Conservation (phyloP, 2,329 filamentous ascomycete species). For the Rhytidhysteron rufulum region DNA sequence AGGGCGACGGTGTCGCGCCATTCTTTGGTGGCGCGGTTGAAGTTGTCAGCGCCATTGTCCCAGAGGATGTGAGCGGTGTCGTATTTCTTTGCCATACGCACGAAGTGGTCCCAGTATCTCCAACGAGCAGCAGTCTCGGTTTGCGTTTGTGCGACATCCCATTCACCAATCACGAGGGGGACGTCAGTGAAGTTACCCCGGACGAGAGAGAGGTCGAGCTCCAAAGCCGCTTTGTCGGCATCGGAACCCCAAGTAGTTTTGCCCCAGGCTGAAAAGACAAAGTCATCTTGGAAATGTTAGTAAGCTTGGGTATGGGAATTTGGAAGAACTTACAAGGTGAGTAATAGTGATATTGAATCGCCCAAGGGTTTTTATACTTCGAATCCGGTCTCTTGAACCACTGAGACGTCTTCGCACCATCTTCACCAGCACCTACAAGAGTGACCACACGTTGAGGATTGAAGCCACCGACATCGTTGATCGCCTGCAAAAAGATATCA, state of each 20-base stretch:
- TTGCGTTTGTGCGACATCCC: slow-evolving; percentile 47
- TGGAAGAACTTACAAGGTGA: slow-evolving; percentile 48
- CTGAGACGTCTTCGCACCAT: slow-evolving; percentile 50
- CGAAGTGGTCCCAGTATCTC: slow-evolving; percentile 55
- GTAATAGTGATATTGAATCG: slow-evolving; percentile 61
- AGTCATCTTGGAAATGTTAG: slow-evolving; percentile 20
- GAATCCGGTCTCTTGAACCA: slow-evolving; percentile 50
- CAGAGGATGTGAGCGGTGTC: slow-evolving; percentile 52
- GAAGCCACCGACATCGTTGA: slow-evolving; percentile 53
- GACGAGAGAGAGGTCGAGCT: slow-evolving; percentile 49
- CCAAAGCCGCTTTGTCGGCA: slow-evolving; percentile 48
- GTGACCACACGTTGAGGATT: slow-evolving; percentile 55
- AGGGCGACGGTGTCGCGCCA: slow-evolving; percentile 52
- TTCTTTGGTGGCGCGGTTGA: slow-evolving; percentile 46
- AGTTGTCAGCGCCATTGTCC: slow-evolving; percentile 58
- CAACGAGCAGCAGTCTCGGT: slow-evolving; percentile 56
- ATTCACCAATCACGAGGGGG: slow-evolving; percentile 58
- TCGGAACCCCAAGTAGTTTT: slow-evolving; percentile 59
- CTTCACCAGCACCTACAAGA: slow-evolving; percentile 50
- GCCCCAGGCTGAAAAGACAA: slow-evolving; percentile 49
- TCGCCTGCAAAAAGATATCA: slow-evolving; percentile 52
- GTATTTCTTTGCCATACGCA: slow-evolving; percentile 47
- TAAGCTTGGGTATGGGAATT: slow-evolving; percentile 26
- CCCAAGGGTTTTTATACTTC: slow-evolving; percentile 53
- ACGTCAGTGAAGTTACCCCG: slow-evolving; percentile 54